Evolutionary conservation across 345 rosid species (phyloP).

Genomic region (Eucalyptus cloeziana): DNA sequence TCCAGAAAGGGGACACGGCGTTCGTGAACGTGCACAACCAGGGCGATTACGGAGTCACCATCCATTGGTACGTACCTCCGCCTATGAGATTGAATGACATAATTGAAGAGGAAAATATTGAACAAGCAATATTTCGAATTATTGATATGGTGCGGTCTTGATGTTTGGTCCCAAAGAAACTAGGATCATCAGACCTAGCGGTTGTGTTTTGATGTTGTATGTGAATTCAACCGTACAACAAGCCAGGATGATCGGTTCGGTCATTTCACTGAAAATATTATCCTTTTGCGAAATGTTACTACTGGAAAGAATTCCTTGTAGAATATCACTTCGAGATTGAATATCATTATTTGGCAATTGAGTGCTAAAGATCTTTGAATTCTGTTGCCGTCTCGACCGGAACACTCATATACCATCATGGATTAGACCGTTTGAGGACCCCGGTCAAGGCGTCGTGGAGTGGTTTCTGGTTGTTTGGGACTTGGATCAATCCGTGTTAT

Average conservation of each 20-base stretch:
- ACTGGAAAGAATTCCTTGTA: accelerated
- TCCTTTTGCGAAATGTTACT: background rate
- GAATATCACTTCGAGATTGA: background rate
- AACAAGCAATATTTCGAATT: background rate
- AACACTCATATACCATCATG: background rate
- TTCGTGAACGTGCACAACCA: background rate
- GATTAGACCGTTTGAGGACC: background rate
- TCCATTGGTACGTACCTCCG: background rate
- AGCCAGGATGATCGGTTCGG: background rate
- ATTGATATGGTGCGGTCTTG: background rate
- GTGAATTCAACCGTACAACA: background rate
- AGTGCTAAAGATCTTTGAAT: background rate
- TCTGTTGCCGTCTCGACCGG: accelerated
- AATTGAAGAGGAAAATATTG: background rate
- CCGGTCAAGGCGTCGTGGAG: background rate
- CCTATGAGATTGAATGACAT: background rate
- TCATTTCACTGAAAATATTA: background rate
- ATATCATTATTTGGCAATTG: background rate
- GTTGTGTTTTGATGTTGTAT: background rate
- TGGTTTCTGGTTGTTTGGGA: background rate
- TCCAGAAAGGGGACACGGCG: background rate
- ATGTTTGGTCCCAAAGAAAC: background rate
- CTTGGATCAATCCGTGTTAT: background rate
- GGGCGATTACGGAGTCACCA: background rate
- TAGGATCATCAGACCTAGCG: background rate